Percentiles rank a stretch among this genome's conserved stretches.
These are phyloP conservation scores for Antarctomyces pellizariae DNA, from an alignment of 495 filamentous ascomycete genomes.

Conservation along the genomic window DNA sequence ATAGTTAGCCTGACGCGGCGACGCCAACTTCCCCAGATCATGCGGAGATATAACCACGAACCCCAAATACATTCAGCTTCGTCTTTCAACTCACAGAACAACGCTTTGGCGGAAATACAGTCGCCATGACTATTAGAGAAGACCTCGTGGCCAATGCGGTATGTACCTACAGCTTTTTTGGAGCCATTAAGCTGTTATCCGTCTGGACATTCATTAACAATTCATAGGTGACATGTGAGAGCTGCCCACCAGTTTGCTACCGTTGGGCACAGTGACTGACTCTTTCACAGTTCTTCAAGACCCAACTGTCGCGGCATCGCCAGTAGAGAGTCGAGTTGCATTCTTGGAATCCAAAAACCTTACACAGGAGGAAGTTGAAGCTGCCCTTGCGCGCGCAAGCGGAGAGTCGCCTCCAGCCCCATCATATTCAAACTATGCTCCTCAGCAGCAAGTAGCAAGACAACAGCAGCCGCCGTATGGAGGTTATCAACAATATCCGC, in stretches of 20 bases:
- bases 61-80: slow-evolving; percentile 4
- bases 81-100: neutral
- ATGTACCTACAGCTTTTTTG: slow-evolving; percentile 15
- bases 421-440: slow-evolving; percentile 21
- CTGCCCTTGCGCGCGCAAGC: slow-evolving; percentile 51
- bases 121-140: slow-evolving; percentile 60
- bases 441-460: slow-evolving; percentile 25
- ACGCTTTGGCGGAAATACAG: no score
- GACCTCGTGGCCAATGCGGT: slow-evolving; percentile 67
- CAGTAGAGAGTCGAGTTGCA: slow-evolving; percentile 77
- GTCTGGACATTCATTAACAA: slow-evolving; percentile 13
- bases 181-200: neutral
- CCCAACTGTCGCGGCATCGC: slow-evolving; percentile 66
- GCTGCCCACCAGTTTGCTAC: slow-evolving; percentile 4
- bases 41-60: no score
- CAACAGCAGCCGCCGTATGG: slow-evolving; percentile 37
- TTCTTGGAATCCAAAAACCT: slow-evolving; percentile 95
- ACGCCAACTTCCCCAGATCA: no score
- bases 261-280: slow-evolving; percentile 8
- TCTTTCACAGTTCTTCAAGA: slow-evolving; percentile 59
- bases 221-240: slow-evolving; percentile 29
- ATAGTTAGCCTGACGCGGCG: no score
- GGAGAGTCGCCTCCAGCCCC: slow-evolving; percentile 25
- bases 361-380: slow-evolving; percentile 81
- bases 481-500: slow-evolving; percentile 33